Conservation (phyloP, 192 early-diverging fungal genomes). For the Obelidium mucronatum region DNA sequence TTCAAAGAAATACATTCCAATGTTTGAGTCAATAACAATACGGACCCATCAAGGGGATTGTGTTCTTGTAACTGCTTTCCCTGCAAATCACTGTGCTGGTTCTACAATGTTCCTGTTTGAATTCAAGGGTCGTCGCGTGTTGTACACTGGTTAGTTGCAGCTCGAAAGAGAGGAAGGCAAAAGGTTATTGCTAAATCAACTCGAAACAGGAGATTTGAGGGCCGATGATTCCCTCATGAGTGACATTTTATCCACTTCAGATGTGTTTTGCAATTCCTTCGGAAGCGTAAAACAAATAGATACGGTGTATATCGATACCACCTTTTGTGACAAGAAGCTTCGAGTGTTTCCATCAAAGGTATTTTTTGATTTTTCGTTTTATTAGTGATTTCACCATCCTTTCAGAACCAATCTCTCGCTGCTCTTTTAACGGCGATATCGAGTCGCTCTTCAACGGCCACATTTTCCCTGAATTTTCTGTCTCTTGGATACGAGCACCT, state of each 20-base stretch:
- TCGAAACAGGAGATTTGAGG: background rate
- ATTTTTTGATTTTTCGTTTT: background rate
- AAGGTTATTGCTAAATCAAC: background rate
- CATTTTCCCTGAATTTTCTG: background rate
- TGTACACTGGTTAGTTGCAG: constrained; percentile 20
- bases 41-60: background rate
- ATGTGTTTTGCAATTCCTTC: background rate
- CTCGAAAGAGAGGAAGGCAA: too few species aligned
- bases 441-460: background rate
- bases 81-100: constrained; percentile 13
- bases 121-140: background rate
- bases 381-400: background rate
- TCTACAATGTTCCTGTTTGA: constrained; percentile 19
- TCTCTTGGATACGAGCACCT: background rate
- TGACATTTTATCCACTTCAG: background rate
- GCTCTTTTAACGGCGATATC: background rate
- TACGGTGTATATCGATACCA: constrained; percentile 15
- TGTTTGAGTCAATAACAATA: background rate
- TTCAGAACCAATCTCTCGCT: background rate
- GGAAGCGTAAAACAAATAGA: background rate
- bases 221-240: constrained; percentile 4
- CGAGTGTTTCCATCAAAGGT: constrained; percentile 13
- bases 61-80: constrained; percentile 4
- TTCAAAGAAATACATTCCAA: background rate
- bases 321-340: background rate